Evolutionary conservation across 2,329 filamentous ascomycete genomes (phyloP), one percentile per base, ranked within the genome.

Genomic region (Neofusicoccum sp.): DNA sequence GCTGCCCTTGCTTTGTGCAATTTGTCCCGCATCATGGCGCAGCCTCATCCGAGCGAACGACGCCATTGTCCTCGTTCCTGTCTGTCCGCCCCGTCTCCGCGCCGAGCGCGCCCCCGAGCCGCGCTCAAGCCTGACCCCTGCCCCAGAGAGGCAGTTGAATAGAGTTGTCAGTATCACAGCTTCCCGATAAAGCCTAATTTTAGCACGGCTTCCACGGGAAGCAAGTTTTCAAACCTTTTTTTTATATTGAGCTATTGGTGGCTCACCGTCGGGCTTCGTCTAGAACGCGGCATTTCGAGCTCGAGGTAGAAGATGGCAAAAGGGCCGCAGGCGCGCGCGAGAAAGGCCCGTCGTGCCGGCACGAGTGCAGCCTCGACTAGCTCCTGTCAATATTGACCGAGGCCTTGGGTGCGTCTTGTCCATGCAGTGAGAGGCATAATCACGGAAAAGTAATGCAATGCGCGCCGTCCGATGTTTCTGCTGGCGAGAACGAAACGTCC

Each of bases 171-270:
- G n/a, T 31, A 6, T 48, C 8, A 9, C n/a, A 11, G 36, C 7
- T 41, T 29, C 36, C 44, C 33, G 37, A 56, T 56, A 22, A 56
- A 56, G 39, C 37, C 39, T 58, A 58, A 58, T 7, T 58, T 58
- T 58, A 45, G 54, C n/a, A 58, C 12, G 22, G 29, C 3, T 36
- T n/a, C 47, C 47, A 28, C 29, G 3, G 33, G 6, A 11, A 12
- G 33, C 48, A 22, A 9, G 34, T 11, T 28, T 34, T 14, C 22
- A 29, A 56, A 56, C 22, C 22, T 22, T 22, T 37, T 31, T 56
- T 28, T 8, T n/a, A 39, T 4, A 56, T 16, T 56, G 37, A 37
- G n/a, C 50, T 12, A 39, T 39, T 52, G 34, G 16, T 37, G 49
- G 36, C n/a, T n/a, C 36, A 9, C 37, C 14, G 33, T 54, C 16